A percentile compares a stretch with the other conserved stretches of the same genome.
Evolutionary conservation across 2,329 filamentous ascomycete genomes (phyloP).

Genomic region (Calonectria montana): DNA sequence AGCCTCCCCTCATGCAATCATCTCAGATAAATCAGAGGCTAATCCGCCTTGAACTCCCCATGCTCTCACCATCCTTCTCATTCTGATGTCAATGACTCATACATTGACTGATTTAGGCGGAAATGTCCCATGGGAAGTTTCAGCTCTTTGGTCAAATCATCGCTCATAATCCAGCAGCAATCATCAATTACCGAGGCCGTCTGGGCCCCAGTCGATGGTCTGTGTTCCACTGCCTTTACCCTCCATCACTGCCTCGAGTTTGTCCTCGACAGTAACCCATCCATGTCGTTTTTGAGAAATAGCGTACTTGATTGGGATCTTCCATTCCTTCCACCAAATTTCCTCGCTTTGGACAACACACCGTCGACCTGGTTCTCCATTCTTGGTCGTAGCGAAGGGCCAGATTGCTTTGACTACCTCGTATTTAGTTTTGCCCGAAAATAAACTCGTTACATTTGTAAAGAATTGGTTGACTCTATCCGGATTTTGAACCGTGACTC

Average conservation of each 20-base stretch:
- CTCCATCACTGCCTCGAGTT: slow-evolving; percentile 65
- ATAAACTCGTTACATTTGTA: slow-evolving; percentile 62
- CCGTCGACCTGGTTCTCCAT: slow-evolving; percentile 55
- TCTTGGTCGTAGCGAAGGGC: slow-evolving; percentile 65
- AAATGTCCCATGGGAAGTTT: no score
- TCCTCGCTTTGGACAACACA: slow-evolving; percentile 68
- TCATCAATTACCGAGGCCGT: slow-evolving; percentile 27
- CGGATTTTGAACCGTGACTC: slow-evolving; percentile 62
- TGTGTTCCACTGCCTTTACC: slow-evolving; percentile 52
- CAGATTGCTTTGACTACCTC: slow-evolving; percentile 67
- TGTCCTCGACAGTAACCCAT: slow-evolving; percentile 64
- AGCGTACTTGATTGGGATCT: slow-evolving; percentile 53
- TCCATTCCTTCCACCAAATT: slow-evolving; percentile 62
- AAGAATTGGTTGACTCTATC: slow-evolving; percentile 67
- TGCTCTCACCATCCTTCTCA: no score
- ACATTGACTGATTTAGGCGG: no score
- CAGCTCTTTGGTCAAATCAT: not conserved
- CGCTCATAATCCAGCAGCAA: not conserved
- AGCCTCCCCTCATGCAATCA: no score
- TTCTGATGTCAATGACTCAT: no score
- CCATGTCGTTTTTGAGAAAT: slow-evolving; percentile 55
- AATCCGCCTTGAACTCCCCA: no score
- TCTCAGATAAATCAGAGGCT: no score
- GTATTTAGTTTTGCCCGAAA: slow-evolving; percentile 64
- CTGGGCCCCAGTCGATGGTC: slow-evolving; percentile 58